Percentiles rank a stretch among this genome's conserved stretches.
Conservation (phyloP, 257 asterid species). For the Voacanga thouarsii region DNA sequence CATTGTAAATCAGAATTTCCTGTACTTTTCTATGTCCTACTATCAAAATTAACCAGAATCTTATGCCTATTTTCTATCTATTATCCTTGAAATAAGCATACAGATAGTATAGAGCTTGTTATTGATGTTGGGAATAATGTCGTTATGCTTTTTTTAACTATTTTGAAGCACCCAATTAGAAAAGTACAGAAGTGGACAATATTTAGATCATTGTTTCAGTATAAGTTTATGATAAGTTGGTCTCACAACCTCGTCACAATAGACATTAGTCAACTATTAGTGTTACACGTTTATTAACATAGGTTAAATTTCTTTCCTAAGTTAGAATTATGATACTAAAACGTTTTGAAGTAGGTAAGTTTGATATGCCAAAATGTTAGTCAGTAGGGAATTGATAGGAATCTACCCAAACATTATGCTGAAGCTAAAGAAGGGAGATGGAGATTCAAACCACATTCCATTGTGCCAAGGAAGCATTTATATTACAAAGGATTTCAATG, state of each 20-base stretch:
- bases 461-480: no score
- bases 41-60: slow-evolving; percentile 10
- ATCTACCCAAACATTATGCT: no score
- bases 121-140: not conserved
- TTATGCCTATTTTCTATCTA: not conserved
- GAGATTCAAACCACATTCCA: no score
- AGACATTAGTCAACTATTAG: slow-evolving; percentile 92
- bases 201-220: not conserved
- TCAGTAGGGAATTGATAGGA: not conserved
- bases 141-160: not conserved
- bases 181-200: not conserved
- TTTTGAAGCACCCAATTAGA: not conserved
- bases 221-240: slow-evolving; percentile 66
- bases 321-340: not conserved
- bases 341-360: not conserved
- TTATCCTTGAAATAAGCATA: not conserved
- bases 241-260: slow-evolving; percentile 62
- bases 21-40: slow-evolving; percentile 8
- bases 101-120: not conserved
- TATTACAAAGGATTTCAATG: no score
- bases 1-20: slow-evolving; percentile 41
- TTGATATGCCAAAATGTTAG: not conserved
- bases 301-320: not conserved
- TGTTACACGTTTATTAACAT: slow-evolving; percentile 23
- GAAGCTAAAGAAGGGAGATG: no score